Percentiles rank a stretch among this genome's conserved stretches.
Evolutionary conservation across 441 rosid species (phyloP).

Genomic region (Corymbia citriodora): DNA sequence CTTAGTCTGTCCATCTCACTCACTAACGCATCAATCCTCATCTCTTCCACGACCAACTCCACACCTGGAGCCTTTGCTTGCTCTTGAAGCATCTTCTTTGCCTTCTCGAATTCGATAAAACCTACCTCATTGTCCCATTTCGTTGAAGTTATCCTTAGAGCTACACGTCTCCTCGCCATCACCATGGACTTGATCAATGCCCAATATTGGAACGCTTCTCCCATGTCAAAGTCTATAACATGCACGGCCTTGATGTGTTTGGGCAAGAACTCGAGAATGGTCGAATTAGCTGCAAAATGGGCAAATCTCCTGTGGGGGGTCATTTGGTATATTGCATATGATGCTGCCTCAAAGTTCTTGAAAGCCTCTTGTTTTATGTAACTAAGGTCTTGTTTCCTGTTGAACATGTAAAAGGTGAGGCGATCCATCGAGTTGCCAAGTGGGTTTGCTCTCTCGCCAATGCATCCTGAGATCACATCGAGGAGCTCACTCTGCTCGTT

Average conservation of each 20-base stretch:
- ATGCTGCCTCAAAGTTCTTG: not conserved
- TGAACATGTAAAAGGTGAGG: slow-evolving; percentile 11
- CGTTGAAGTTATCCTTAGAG: slow-evolving; percentile 17
- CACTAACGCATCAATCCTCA: slow-evolving; percentile 10
- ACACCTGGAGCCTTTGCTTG: slow-evolving; percentile 13
- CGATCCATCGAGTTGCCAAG: slow-evolving; percentile 10
- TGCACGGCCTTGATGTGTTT: slow-evolving; percentile 9
- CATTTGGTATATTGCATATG: slow-evolving; percentile 14
- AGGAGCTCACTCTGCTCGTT: slow-evolving; percentile 30
- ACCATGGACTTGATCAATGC: slow-evolving; percentile 19
- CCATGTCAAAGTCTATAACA: slow-evolving; percentile 33
- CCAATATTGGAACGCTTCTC: slow-evolving; percentile 39
- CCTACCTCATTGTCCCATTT: slow-evolving; percentile 12
- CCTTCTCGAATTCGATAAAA: slow-evolving; percentile 6
- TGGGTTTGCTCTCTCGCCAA: slow-evolving; percentile 13
- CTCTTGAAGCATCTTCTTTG: slow-evolving; percentile 6
- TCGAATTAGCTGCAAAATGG: slow-evolving; percentile 30
- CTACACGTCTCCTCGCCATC: not conserved
- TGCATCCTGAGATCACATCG: slow-evolving; percentile 23
- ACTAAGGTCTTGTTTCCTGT: slow-evolving; percentile 9
- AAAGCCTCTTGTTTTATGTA: slow-evolving; percentile 20
- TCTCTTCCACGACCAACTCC: slow-evolving; percentile 16
- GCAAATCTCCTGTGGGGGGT: slow-evolving; percentile 25
- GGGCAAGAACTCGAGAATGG: slow-evolving; percentile 25
- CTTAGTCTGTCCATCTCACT: slow-evolving; percentile 1